These are phyloP conservation scores for Penicillium mononematosum DNA, from an alignment of 495 filamentous ascomycete genomes.

Conservation along the genomic window DNA sequence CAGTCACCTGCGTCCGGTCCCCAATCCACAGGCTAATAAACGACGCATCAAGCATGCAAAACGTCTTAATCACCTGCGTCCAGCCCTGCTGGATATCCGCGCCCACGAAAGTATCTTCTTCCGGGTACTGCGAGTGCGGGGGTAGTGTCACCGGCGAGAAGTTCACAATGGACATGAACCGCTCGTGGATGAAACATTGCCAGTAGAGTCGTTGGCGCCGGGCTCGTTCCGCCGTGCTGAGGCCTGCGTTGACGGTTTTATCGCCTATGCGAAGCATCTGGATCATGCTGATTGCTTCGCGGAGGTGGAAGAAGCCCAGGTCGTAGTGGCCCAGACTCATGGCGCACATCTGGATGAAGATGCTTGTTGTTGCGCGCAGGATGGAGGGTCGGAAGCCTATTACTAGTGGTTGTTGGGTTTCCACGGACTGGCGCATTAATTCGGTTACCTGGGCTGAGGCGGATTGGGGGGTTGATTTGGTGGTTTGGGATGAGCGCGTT, in stretches of 20 bases:
- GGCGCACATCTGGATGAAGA: conserved; percentile 32
- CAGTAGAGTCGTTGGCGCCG: conserved; percentile 33
- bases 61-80: conserved; percentile 27
- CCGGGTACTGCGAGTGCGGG: conserved; percentile 19
- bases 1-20: conserved; percentile 25
- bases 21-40: conserved; percentile 31
- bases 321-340: conserved; percentile 28
- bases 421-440: conserved; percentile 27
- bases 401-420: conserved; percentile 21
- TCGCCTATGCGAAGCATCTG: conserved; percentile 28
- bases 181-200: conserved; percentile 37
- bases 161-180: conserved; percentile 30
- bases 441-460: conserved; percentile 18
- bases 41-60: conserved; percentile 23
- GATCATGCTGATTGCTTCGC: conserved; percentile 31
- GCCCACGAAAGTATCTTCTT: conserved; percentile 21
- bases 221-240: conserved; percentile 22
- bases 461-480: conserved; percentile 7
- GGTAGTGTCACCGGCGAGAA: conserved; percentile 25
- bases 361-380: conserved; percentile 18
- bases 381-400: conserved; percentile 24
- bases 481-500: conserved; percentile 11
- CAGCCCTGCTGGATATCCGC: conserved; percentile 22
- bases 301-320: conserved; percentile 33
- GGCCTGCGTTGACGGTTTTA: conserved; percentile 14